Evolutionary conservation across 2,329 filamentous ascomycete genomes (phyloP), one percentile per base, ranked within the genome.

Genomic region (Neonectria ditissima): DNA sequence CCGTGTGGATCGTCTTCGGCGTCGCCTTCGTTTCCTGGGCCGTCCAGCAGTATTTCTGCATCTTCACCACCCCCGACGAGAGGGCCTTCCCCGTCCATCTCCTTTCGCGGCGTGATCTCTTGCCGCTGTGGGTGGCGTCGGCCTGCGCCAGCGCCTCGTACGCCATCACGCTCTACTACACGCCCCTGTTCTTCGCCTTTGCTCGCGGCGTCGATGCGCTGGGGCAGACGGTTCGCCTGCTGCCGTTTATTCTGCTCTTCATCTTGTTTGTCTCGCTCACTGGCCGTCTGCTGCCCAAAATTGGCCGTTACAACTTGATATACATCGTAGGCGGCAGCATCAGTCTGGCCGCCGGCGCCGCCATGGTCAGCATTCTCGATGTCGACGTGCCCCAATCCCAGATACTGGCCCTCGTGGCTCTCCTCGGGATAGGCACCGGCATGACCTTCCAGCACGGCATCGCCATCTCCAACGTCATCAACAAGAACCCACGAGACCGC

Each of bases 151-250:
- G 75, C 7, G 75, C 78, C 3, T 74, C 74, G 9, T 77, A 80
- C 62, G 81, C 79, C 14, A 74, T 82, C 48, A 68, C 78, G 0
- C 75, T 84, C 7, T 88, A 87, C 74, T 88, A 84, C 73, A 81
- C 84, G 8, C 86, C 86, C 0, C 74, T 87, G 0, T 87, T 80
- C 74, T 87, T 87, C 72, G 82, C 85, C 61, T 88, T 87, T 69
- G 79, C 78, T 0, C 77, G 75, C 3, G 80, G 80, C 4, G 78
- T 83, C 30, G 75, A 68, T 3, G 77, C 81, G 0, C 68, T 84
- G 4, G 59, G 76, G n/a, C 78, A 81, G 4, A 81, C 78, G 1
- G 77, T 81, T 1, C 75, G 79, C 3, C 70, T 84, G 1, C 73
- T 85, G 1, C 83, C 81, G 2, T 80, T 80, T 66, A 79, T 83